phyloP scores from a whole-genome alignment of 2,329 filamentous ascomycete species.

The Orbilia javanica region DNA sequence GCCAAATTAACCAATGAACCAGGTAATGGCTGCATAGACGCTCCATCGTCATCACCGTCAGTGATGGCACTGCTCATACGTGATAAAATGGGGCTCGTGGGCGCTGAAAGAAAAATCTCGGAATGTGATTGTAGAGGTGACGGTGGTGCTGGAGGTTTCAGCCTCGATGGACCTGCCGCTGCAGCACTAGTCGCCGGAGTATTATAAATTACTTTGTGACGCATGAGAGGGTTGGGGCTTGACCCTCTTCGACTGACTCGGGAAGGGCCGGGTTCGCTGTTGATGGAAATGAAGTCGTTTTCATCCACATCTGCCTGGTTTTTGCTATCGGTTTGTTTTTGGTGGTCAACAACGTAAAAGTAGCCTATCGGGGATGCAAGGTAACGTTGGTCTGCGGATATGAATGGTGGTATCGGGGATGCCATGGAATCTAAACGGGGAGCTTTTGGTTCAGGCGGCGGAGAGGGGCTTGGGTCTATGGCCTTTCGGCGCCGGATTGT shows the following conservation, averaged over 20 bases:
- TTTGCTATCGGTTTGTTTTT: constrained; percentile 7
- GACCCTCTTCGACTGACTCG: constrained; percentile 11
- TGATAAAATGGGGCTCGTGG: constrained; percentile 47
- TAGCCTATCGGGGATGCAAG: constrained; percentile 33
- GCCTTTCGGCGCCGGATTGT: constrained; percentile 50
- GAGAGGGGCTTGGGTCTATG: constrained; percentile 31
- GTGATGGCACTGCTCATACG: constrained; percentile 42
- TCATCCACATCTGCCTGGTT: constrained; percentile 12
- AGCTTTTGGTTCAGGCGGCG: constrained; percentile 20
- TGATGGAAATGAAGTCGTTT: constrained; percentile 39
- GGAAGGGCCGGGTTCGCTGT: constrained; percentile 47
- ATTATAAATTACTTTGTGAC: constrained; percentile 51
- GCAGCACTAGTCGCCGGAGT: constrained; percentile 45
- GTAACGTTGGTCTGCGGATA: constrained; percentile 17
- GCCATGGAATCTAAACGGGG: constrained; percentile 9
- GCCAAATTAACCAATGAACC: constrained; percentile 48
- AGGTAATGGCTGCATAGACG: constrained; percentile 40
- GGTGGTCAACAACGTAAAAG: constrained; percentile 35
- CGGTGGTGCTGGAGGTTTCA: constrained; percentile 14
- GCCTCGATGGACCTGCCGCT: constrained; percentile 11
- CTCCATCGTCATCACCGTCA: constrained; percentile 18
- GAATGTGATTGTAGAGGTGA: constrained; percentile 6
- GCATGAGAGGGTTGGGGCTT: constrained; percentile 25
- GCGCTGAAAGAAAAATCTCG: constrained; percentile 48
- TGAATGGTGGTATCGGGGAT: constrained; percentile 36